Evolutionary conservation across 208 protist genomes (phyloP), one percentile per base, ranked within the genome.

Genomic region (Leishmania guyanensis): DNA sequence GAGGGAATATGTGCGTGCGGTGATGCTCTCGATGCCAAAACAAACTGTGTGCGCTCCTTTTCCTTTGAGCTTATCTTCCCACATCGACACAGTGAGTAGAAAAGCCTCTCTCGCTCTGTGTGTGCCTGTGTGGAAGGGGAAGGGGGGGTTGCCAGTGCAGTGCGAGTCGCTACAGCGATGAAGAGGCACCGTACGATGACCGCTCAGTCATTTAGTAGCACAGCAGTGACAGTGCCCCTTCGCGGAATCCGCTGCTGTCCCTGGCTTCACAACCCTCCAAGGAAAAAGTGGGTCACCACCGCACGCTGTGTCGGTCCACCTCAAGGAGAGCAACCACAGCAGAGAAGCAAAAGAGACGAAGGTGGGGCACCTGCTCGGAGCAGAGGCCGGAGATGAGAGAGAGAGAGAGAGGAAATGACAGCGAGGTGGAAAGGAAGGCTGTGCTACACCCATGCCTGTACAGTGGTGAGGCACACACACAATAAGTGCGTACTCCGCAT

Each of bases 351-450:
- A 12, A 20, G 48, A 33, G 53, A 58, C n/a, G 51, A n/a, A 22
- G 70, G 36, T 39, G 36, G 36, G 36, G 36, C 36, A 60, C 29
- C 29, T 53, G 71, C 14, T 10, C 26, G 10, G 26, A 8, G n/a
- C 43, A 6, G 3, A 62, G 16, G 29, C 26, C 26, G 17, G 3
- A 4, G 33, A 75, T 22, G 58, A 65, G 58, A 65, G 66, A 36
- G 43, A 65, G 66, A 36, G 43, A 79, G 33, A 78, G 48, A 65
- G 46, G 54, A 70, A 46, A 53, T 71, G 22, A 76, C 71, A 51
- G 68, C 54, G 33, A 54, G 70, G n/a, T 29, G 39, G 64, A 69
- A 79, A 54, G 78, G 1, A n/a, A 54, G 36, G 58, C 87, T 70
- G 22, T 62, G 48, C 26, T 10, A 81, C n/a, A 51, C 33, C 29